phyloP scores from a whole-genome alignment of 2,329 filamentous ascomycete species.

The Thielaviopsis musarum region DNA sequence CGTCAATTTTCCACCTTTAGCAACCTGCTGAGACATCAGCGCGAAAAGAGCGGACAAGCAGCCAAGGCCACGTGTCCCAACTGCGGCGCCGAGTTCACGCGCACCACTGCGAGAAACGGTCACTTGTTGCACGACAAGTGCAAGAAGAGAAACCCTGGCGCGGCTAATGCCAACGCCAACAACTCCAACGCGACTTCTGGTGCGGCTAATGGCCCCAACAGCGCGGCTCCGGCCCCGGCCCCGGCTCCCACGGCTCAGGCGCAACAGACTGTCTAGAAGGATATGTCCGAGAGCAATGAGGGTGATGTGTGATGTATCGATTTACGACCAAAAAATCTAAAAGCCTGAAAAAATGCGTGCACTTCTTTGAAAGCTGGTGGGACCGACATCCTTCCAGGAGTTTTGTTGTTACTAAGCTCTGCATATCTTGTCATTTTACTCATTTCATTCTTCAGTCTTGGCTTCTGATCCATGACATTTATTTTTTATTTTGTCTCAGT shows the following conservation, averaged over 20 bases:
- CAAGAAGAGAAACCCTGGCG: conserved; percentile 37
- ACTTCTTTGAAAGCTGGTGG: neutral
- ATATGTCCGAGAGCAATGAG: neutral
- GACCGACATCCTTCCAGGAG: neutral
- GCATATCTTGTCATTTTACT: neutral
- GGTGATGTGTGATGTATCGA: neutral
- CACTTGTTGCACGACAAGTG: conserved; percentile 81
- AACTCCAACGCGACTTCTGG: neutral
- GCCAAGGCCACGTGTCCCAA: conserved; percentile 78
- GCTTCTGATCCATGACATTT: neutral
- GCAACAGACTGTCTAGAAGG: neutral
- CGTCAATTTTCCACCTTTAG: conserved; percentile 93
- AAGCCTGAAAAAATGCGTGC: neutral
- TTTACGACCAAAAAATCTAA: conserved; percentile 2
- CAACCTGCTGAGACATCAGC: conserved; percentile 80
- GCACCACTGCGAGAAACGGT: conserved; percentile 75
- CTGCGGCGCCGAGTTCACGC: conserved; percentile 84
- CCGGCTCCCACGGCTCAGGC: neutral
- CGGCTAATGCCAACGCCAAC: conserved; percentile 1
- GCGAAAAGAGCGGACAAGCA: conserved; percentile 85
- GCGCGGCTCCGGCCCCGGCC: neutral
- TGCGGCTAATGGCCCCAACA: too few relatives aligned
- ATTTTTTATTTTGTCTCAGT: neutral
- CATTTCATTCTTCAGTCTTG: neutral
- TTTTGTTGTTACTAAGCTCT: neutral